phyloP scores from a whole-genome alignment of 306 rosid species.

The Argentina anserina region DNA sequence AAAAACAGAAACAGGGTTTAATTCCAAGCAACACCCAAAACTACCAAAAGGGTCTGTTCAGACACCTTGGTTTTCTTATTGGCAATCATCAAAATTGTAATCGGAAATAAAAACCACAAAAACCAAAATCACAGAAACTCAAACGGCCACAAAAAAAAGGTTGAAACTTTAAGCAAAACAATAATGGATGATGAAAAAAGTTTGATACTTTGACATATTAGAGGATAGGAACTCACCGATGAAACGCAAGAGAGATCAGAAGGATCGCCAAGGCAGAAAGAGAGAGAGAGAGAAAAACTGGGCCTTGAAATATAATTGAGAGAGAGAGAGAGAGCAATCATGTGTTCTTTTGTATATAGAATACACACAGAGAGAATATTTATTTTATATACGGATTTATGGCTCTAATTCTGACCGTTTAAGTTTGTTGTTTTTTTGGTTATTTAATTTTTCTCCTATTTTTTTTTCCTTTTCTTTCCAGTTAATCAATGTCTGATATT shows the following conservation, averaged over 20 bases:
- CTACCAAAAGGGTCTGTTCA: not conserved
- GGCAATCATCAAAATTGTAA: conserved; percentile 6
- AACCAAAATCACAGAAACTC: not conserved
- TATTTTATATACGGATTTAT: conserved; percentile 9
- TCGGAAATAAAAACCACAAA: not conserved
- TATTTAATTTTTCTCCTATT: not conserved
- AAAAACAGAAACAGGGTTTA: conserved; percentile 15
- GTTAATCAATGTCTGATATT: not conserved
- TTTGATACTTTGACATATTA: not conserved
- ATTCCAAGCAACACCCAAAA: not conserved
- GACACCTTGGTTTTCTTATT: not conserved
- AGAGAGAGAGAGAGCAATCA: conserved; percentile 25
- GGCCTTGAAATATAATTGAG: conserved; percentile 11
- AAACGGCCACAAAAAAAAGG: conserved; percentile 24
- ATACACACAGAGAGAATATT: conserved; percentile 11
- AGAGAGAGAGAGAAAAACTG: conserved; percentile 34
- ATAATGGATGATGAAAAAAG: not conserved
- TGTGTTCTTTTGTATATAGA: not conserved
- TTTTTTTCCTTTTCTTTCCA: not conserved
- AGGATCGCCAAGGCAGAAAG: conserved; percentile 28
- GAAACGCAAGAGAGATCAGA: conserved; percentile 29
- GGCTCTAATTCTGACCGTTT: conserved; percentile 18
- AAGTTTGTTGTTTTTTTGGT: not conserved
- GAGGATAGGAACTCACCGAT: conserved; percentile 30
- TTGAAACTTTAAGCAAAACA: conserved; percentile 18